phyloP scores from a whole-genome alignment of 805 yeast species.

The Nakazawaea peltata region DNA sequence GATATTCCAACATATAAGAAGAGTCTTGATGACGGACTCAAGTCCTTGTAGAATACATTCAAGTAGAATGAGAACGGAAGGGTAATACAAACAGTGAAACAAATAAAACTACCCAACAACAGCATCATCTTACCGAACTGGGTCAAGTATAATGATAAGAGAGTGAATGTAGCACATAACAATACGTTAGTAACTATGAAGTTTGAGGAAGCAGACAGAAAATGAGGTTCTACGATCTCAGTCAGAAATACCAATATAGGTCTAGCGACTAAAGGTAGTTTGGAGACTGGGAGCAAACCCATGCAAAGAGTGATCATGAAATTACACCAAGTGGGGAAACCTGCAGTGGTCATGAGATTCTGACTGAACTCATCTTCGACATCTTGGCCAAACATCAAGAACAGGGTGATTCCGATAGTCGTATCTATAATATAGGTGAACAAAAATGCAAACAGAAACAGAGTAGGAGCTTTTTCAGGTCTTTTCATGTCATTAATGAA shows the following conservation, averaged over 20 bases:
- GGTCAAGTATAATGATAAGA: conserved; percentile 57
- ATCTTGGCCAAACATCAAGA: conserved; percentile 45
- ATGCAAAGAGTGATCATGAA: conserved; percentile 54
- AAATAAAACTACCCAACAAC: conserved; percentile 71
- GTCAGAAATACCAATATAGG: conserved; percentile 75
- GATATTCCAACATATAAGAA: conserved; percentile 35
- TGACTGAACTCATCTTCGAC: conserved; percentile 47
- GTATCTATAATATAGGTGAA: conserved; percentile 55
- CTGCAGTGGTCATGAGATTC: conserved; percentile 31
- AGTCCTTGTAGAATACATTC: conserved; percentile 37
- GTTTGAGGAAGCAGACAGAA: no score
- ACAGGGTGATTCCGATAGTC: conserved; percentile 59
- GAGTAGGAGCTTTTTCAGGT: conserved; percentile 43
- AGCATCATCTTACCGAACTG: conserved; percentile 79
- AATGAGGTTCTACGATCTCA: conserved; percentile 7
- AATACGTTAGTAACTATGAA: conserved; percentile 2
- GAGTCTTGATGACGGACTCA: conserved; percentile 26
- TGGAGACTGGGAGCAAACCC: conserved; percentile 80
- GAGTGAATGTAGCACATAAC: conserved; percentile 41
- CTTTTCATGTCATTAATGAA: conserved; percentile 64
- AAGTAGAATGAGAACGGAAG: conserved; percentile 71
- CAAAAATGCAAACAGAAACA: conserved; percentile 50
- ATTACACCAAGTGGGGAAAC: conserved; percentile 35
- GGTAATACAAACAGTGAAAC: conserved; percentile 72
- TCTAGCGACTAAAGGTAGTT: conserved; percentile 74